Evolutionary conservation across 768 basidiomycete genomes (phyloP).

Genomic region (Amanita molliuscula): DNA sequence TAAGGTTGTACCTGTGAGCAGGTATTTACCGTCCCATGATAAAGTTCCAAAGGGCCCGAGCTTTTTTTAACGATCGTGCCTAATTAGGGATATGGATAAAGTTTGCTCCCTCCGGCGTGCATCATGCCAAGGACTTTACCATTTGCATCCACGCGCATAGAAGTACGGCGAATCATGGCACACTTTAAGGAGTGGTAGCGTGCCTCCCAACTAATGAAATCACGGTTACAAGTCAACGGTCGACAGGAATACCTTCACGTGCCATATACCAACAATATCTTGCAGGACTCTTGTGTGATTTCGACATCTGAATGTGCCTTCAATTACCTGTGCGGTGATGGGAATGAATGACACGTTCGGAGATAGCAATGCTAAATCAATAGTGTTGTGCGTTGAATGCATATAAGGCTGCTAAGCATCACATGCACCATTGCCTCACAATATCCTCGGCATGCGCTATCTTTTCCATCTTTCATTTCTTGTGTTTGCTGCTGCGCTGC

Average conservation of each 20-base stretch:
- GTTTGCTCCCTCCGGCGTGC: neutral
- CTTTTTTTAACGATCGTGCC: neutral
- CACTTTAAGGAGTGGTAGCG: neutral
- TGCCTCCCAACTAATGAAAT: neutral
- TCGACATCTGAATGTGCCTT: neutral
- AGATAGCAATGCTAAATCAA: neutral
- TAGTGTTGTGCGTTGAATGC: constrained; percentile 12
- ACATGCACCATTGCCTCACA: constrained; percentile 14
- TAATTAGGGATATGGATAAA: neutral
- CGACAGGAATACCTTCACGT: neutral
- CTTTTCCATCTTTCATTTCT: constrained; percentile 23
- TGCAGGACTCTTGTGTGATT: no score
- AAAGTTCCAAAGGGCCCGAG: neutral
- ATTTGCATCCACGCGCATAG: neutral
- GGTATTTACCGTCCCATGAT: neutral
- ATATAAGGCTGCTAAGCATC: constrained; percentile 22
- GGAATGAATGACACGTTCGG: neutral
- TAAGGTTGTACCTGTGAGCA: neutral
- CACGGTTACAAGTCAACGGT: neutral
- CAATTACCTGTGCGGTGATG: neutral
- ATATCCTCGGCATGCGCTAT: constrained; percentile 20
- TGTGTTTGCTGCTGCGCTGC: constrained; percentile 24
- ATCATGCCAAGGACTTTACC: neutral
- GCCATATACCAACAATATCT: no score
- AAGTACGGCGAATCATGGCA: neutral